Conservation (phyloP, 495 filamentous ascomycete species). For the Tuber microsphaerosporum region DNA sequence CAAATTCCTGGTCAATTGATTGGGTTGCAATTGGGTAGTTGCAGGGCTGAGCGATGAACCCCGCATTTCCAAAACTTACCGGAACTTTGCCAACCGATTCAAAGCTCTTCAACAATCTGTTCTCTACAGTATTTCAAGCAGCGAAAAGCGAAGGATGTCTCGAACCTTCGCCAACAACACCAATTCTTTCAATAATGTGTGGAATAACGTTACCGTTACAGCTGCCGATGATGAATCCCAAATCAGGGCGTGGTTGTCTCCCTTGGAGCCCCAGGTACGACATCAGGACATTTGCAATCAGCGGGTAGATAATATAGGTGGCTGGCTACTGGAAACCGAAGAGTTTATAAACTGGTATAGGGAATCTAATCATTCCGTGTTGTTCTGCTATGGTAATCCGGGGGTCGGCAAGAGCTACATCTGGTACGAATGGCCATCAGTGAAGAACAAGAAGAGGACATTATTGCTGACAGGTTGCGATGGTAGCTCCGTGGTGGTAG, state of each 20-base stretch:
- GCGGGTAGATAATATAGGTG: background rate
- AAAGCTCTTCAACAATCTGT: no score
- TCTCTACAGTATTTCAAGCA: no score
- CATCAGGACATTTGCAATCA: background rate
- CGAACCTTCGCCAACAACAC: no score
- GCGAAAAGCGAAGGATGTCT: no score
- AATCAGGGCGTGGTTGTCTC: background rate
- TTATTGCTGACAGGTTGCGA: background rate
- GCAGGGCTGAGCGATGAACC: no score
- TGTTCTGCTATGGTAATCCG: background rate
- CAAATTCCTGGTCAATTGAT: no score
- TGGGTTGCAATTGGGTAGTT: no score
- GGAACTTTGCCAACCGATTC: no score
- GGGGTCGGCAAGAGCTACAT: background rate
- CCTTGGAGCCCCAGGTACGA: background rate
- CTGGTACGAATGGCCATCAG: background rate
- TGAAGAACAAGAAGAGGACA: background rate
- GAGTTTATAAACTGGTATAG: background rate
- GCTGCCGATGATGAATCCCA: background rate
- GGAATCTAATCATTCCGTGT: background rate
- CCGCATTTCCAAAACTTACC: no score
- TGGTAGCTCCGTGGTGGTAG: background rate
- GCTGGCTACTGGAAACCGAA: background rate
- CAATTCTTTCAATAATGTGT: background rate
- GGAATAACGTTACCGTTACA: background rate